Conservation (phyloP, 352 stramenopile genomes). For the Poterioochromonas sp. region DNA sequence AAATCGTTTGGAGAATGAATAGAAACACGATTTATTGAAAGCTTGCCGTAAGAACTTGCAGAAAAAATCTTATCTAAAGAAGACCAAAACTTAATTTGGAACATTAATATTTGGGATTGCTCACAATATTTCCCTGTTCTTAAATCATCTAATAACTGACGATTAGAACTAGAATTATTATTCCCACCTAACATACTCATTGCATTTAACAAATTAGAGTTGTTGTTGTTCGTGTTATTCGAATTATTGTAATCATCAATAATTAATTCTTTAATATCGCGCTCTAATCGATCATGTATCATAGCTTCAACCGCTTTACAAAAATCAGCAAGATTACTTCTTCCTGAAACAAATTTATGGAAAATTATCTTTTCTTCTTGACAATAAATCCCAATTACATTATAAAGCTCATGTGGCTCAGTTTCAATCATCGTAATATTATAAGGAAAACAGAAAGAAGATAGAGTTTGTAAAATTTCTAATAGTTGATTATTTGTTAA, state of each 20-base stretch:
- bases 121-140: neutral
- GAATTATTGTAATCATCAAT: too few species aligned
- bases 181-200: too few species aligned
- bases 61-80: neutral
- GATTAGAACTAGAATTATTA: too few species aligned
- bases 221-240: too few species aligned
- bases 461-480: neutral
- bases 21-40: too few species aligned
- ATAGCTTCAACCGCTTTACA: neutral
- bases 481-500: neutral
- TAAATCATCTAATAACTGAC: neutral
- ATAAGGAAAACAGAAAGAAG: neutral
- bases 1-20: too few species aligned
- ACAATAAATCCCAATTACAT: neutral
- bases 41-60: too few species aligned
- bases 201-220: too few species aligned
- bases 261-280: slow-evolving; percentile 11
- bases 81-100: slow-evolving; percentile 7
- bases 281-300: neutral
- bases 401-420: neutral
- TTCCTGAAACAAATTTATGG: neutral
- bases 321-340: neutral
- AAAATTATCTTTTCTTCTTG: neutral
- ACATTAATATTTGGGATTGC: neutral
- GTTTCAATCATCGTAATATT: neutral